Conservation (phyloP, 1,139 yeast species). For the Debaryomyces nepalensis region DNA sequence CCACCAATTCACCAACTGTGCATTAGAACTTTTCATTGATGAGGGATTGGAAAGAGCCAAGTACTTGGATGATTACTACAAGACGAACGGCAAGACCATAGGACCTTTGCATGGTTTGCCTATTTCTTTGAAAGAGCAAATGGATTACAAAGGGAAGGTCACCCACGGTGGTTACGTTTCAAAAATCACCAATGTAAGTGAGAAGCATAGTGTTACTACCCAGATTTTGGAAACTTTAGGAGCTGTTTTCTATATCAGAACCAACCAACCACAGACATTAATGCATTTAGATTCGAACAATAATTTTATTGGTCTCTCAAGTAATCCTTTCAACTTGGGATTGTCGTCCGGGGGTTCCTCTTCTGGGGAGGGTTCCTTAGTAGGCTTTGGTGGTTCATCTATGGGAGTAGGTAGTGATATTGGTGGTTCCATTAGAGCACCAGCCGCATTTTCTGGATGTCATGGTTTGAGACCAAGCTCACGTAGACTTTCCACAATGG, state of each 20-base stretch:
- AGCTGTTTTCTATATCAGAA: constrained; percentile 60
- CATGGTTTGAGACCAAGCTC: constrained; percentile 73
- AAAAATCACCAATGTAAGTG: constrained; percentile 52
- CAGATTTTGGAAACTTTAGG: constrained; percentile 63
- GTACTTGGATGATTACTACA: constrained; percentile 43
- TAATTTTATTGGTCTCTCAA: constrained; percentile 43
- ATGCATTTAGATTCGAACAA: constrained; percentile 53
- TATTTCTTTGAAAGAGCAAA: constrained; percentile 76
- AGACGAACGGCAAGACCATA: constrained; percentile 57
- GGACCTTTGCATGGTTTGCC: constrained; percentile 85
- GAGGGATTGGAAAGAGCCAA: constrained; percentile 43
- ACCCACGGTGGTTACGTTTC: constrained; percentile 70
- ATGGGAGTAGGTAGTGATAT: constrained; percentile 78
- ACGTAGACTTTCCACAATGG: constrained; percentile 57
- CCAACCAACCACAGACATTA: constrained; percentile 52
- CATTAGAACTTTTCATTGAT: constrained; percentile 37
- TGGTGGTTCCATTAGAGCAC: constrained; percentile 79
- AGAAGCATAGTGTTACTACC: constrained; percentile 54
- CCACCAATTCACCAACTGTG: constrained; percentile 44
- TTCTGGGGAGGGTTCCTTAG: constrained; percentile 77
- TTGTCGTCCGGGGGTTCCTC: constrained; percentile 66
- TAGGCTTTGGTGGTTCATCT: constrained; percentile 66
- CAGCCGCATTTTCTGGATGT: constrained; percentile 72
- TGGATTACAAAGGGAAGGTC: constrained; percentile 57
- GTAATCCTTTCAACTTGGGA: constrained; percentile 45